phyloP scores from a whole-genome alignment of 1,284 basidiomycete genomes.

The Porogramme epimiltina region DNA sequence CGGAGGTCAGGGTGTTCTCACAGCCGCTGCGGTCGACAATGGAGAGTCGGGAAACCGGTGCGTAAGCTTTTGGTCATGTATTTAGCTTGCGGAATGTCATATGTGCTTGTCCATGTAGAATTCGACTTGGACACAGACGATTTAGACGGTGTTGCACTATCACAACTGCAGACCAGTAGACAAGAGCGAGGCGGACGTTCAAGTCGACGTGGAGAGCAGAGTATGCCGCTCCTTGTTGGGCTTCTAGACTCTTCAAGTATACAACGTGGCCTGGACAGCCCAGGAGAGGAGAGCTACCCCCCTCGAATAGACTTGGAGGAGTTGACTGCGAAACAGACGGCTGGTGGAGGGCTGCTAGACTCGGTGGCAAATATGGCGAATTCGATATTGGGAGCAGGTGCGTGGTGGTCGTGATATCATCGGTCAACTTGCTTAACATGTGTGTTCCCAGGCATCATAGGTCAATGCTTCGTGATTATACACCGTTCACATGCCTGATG shows the following conservation, averaged over 20 bases:
- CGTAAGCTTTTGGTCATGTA: slow-evolving; percentile 34
- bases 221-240: slow-evolving; percentile 77
- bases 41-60: slow-evolving; percentile 77
- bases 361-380: slow-evolving; percentile 96
- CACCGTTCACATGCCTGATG: not conserved
- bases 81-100: not conserved
- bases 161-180: slow-evolving; percentile 37
- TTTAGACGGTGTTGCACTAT: slow-evolving; percentile 58
- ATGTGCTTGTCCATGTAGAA: slow-evolving; percentile 44
- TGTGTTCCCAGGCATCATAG: slow-evolving; percentile 72
- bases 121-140: slow-evolving; percentile 80
- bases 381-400: slow-evolving; percentile 94
- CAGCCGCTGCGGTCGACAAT: slow-evolving; percentile 69
- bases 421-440: not conserved
- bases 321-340: slow-evolving; percentile 62
- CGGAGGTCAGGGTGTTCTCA: slow-evolving; percentile 66
- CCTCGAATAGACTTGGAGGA: slow-evolving; percentile 59
- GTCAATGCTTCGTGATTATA: slow-evolving; percentile 40
- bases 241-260: slow-evolving; percentile 64
- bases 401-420: slow-evolving; percentile 5
- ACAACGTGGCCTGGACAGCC: slow-evolving; percentile 52
- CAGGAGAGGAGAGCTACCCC: slow-evolving; percentile 34
- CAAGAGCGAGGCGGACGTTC: slow-evolving; percentile 34
- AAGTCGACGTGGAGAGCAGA: slow-evolving; percentile 48
- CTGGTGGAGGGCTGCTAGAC: slow-evolving; percentile 81